Conservation (phyloP, 345 rosid genomes). For the Excoecaria cochinchinensis region DNA sequence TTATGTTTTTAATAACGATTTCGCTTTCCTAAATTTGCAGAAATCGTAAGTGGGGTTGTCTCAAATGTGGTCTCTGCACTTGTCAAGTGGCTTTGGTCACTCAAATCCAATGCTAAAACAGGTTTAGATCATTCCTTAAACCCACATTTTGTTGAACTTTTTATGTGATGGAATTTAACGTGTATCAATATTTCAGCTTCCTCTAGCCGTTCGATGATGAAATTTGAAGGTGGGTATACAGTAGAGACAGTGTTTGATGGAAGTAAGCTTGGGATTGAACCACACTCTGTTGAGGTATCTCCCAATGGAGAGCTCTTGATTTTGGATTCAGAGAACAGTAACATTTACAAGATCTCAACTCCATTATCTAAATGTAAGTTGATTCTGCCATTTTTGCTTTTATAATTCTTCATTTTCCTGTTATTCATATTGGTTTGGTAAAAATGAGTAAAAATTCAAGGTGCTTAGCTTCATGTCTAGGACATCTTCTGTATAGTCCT, state of each 20-base stretch:
- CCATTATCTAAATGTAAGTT: conserved; percentile 32
- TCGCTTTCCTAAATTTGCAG: conserved; percentile 18
- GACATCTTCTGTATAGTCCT: conserved; percentile 10
- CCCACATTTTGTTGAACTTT: conserved; percentile 12
- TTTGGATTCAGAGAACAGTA: conserved; percentile 35
- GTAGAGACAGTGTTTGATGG: conserved; percentile 41
- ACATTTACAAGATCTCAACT: conserved; percentile 32
- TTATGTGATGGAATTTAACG: conserved; percentile 13
- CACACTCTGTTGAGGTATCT: conserved; percentile 22
- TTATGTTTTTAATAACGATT: background rate
- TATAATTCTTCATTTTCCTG: background rate
- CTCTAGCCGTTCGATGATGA: conserved; percentile 33
- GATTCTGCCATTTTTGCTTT: background rate
- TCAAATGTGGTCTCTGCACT: conserved; percentile 24
- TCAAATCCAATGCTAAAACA: conserved; percentile 26
- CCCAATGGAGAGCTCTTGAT: conserved; percentile 30
- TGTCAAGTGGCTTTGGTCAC: conserved; percentile 36
- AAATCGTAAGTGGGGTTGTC: conserved; percentile 23
- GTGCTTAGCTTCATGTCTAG: conserved; percentile 42
- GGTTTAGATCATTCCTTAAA: conserved; percentile 12
- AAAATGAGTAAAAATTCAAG: background rate
- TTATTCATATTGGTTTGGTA: background rate
- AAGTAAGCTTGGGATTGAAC: conserved; percentile 33
- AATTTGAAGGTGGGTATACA: conserved; percentile 34
- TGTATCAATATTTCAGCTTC: conserved; percentile 18